Evolutionary conservation across 495 filamentous ascomycete genomes (phyloP).

Genomic region (Penicillium coffeae): DNA sequence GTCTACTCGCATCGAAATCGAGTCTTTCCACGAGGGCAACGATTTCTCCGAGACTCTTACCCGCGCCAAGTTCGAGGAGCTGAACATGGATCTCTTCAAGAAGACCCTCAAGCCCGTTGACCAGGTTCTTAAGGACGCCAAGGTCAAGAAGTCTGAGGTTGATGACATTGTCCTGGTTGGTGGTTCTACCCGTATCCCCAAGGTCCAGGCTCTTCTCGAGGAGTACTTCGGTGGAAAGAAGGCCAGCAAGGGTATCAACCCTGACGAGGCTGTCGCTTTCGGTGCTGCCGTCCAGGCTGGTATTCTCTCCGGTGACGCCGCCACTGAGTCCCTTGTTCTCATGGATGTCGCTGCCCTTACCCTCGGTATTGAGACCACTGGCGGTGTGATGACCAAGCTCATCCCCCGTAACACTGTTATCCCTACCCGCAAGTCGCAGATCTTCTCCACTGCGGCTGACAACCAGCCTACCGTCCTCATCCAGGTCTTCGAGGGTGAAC

Average conservation of each 20-base stretch:
- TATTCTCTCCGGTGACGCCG: constrained; percentile 96
- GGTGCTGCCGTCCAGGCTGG: constrained; percentile 98
- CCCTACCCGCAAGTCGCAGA: constrained; percentile 98
- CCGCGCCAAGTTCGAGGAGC: constrained; percentile 98
- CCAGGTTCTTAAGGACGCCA: constrained; percentile 91
- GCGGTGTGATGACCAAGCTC: constrained; percentile 98
- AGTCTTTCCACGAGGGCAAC: constrained; percentile 93
- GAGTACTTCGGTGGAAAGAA: constrained; percentile 99
- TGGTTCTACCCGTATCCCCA: constrained; percentile 98
- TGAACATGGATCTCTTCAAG: constrained; percentile 98
- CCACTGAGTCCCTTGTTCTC: constrained; percentile 90
- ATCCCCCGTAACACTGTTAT: constrained; percentile 99
- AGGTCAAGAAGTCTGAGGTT: constrained; percentile 82
- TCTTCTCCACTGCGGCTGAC: constrained; percentile 99
- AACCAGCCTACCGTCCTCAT: constrained; percentile 99
- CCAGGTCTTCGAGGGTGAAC: constrained; percentile 99
- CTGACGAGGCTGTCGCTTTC: constrained; percentile 98
- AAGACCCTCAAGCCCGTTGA: constrained; percentile 98
- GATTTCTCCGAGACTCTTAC: constrained; percentile 99
- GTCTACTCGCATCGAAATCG: constrained; percentile 97
- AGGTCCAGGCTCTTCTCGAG: constrained; percentile 95
- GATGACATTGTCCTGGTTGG: constrained; percentile 89
- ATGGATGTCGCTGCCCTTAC: constrained; percentile 97
- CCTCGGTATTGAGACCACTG: constrained; percentile 97
- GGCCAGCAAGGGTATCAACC: constrained; percentile 99